Base-by-base conservation (phyloP, 495 filamentous ascomycete species). In the Penicillium samsonianum region DNA sequence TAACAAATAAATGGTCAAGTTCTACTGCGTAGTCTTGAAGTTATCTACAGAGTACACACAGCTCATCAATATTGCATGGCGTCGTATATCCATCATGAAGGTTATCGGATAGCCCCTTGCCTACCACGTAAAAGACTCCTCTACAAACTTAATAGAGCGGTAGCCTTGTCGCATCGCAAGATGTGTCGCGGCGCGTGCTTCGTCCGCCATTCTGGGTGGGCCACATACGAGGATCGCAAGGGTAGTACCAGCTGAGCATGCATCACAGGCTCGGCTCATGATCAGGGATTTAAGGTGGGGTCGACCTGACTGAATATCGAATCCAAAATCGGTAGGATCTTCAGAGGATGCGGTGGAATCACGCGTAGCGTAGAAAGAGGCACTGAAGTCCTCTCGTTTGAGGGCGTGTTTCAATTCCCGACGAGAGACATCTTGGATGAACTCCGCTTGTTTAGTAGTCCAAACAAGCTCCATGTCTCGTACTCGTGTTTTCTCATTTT, bases 191-290 rank as follows among this genome's bases (percentile, higher is more conserved):
- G 59, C 64, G 51, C 80, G 69, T 0, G 75, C 72, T 44, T 79
- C 77, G 64, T 82, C 75, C 4, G 76, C 79, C 73, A 84, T 77
- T 4, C 63, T 64, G 2, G 59, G 58, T 10, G 80, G 80, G 6
- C 81, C 82, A 59, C 81, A 84, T 4, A 78, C 73, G 9, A 84
- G 38, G 9, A 84, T 75, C 0, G 73, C 63, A 23, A 72, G 65
- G n/a, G 62, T 67, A 4, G 51, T 61, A 11, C 65, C 63, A 20
- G 63, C 60, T 11, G 56, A 48, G 25, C 57, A 65, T 5, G 69
- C 69, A 54, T 63, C 67, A 19, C 63, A 61, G 3, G 71, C 73
- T 14, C 70, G 63, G 14, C 50, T 56, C 23, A 75, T 45, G 16
- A 79, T 68, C 6, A 76, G 61, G 1, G 64, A 59, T 26, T 60